Evolutionary conservation across 2,329 filamentous ascomycete species (phyloP).

Genomic region (Penicillium sp.): DNA sequence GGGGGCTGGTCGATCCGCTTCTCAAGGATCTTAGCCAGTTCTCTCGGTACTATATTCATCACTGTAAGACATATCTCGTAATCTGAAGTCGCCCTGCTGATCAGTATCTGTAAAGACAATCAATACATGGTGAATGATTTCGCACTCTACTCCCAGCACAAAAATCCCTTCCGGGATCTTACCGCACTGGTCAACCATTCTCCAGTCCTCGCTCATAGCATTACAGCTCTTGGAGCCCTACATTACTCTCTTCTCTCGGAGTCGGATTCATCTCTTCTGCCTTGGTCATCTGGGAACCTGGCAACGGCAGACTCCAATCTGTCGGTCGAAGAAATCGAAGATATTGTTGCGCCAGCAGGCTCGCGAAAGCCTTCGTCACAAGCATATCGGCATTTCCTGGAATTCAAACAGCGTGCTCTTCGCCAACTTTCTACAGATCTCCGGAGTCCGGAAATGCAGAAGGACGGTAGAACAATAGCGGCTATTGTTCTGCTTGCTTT

Average conservation of each 20-base stretch:
- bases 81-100: constrained; percentile 16
- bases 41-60: constrained; percentile 50
- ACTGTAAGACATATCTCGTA: constrained; percentile 38
- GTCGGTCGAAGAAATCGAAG: constrained; percentile 30
- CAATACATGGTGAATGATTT: constrained; percentile 46
- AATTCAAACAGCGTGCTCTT: constrained; percentile 52
- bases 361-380: constrained; percentile 35
- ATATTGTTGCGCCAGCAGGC: constrained; percentile 31
- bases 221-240: constrained; percentile 51
- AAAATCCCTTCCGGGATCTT: constrained; percentile 53
- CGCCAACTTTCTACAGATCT: constrained; percentile 42
- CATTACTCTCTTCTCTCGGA: constrained; percentile 47
- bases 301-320: constrained; percentile 15
- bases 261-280: constrained; percentile 36
- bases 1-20: constrained; percentile 48
- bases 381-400: constrained; percentile 43
- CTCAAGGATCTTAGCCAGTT: constrained; percentile 48
- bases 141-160: constrained; percentile 48
- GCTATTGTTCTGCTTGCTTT: constrained; percentile 53
- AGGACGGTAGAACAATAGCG: constrained; percentile 47
- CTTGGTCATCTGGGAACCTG: constrained; percentile 30
- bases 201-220: constrained; percentile 48
- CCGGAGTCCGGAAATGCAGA: constrained; percentile 29
- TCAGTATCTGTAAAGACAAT: constrained; percentile 29
- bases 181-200: constrained; percentile 48